phyloP scores from a whole-genome alignment of 768 basidiomycete genomes.

The Lactarius quietus region DNA sequence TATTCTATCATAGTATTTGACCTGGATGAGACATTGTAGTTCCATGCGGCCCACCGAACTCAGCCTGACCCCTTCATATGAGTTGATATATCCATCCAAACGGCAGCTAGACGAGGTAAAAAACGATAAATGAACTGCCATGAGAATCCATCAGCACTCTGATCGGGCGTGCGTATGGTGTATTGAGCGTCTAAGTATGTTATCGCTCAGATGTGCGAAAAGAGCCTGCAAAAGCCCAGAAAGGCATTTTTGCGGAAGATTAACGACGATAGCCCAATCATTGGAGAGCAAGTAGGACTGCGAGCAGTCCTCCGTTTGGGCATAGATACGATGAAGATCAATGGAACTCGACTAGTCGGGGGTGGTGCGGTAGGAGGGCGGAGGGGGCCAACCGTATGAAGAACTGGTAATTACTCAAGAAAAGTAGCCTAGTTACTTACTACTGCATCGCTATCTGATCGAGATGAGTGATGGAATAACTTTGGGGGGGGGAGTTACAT shows the following conservation, averaged over 20 bases:
- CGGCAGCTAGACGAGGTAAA: neutral
- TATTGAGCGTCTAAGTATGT: neutral
- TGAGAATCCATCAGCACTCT: neutral
- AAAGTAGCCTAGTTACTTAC: neutral
- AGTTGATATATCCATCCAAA: neutral
- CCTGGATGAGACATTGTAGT: neutral
- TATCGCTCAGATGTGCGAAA: neutral
- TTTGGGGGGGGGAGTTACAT: neutral
- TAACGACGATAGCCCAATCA: conserved; percentile 8
- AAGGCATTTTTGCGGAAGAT: conserved; percentile 6
- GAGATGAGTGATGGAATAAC: neutral
- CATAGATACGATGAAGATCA: neutral
- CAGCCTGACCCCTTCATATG: neutral
- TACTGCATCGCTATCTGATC: neutral
- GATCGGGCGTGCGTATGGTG: neutral
- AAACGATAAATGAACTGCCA: neutral
- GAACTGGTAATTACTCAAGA: neutral
- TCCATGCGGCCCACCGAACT: neutral
- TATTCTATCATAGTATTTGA: neutral
- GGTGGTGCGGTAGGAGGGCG: neutral
- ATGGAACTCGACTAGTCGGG: neutral
- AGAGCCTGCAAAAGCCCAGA: neutral
- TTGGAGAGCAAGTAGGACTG: neutral
- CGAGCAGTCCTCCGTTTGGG: neutral
- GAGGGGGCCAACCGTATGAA: neutral